These are phyloP conservation scores for Stemphylium vesicarium DNA, from an alignment of 2,329 filamentous ascomycete genomes.

Conservation along the genomic window DNA sequence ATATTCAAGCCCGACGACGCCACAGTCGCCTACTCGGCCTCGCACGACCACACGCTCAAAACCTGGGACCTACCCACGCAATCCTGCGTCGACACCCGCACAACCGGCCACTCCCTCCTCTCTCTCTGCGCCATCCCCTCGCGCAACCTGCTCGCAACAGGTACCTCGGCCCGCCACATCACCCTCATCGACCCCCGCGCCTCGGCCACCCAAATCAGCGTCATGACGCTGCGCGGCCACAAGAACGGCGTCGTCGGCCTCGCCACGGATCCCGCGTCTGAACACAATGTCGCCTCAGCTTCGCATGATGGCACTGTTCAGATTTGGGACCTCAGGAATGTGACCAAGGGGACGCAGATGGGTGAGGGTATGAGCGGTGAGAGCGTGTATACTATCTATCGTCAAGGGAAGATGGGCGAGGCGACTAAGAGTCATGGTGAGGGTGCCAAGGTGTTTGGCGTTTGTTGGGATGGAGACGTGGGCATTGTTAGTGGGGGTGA, in stretches of 20 bases:
- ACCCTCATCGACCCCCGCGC: constrained; percentile 90
- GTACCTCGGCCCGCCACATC: constrained; percentile 84
- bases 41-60: constrained; percentile 87
- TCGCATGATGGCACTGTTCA: constrained; percentile 91
- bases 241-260: constrained; percentile 73
- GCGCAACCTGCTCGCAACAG: constrained; percentile 70
- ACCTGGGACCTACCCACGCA: constrained; percentile 90
- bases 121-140: constrained; percentile 76
- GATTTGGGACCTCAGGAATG: constrained; percentile 89
- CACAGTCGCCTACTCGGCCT: constrained; percentile 89
- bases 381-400: constrained; percentile 77
- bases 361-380: constrained; percentile 64
- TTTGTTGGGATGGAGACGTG: constrained; percentile 83
- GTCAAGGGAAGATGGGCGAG: constrained; percentile 67
- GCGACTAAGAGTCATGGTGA: constrained; percentile 70
- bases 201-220: constrained; percentile 75
- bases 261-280: constrained; percentile 67
- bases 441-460: constrained; percentile 86
- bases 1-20: constrained; percentile 85
- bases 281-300: constrained; percentile 85
- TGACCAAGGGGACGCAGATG: constrained; percentile 62
- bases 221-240: constrained; percentile 92
- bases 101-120: constrained; percentile 82
- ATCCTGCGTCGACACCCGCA: constrained; percentile 78
- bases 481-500: constrained; percentile 92